Evolutionary conservation across 768 basidiomycete genomes (phyloP).

Genomic region (Termitomyces heimii): DNA sequence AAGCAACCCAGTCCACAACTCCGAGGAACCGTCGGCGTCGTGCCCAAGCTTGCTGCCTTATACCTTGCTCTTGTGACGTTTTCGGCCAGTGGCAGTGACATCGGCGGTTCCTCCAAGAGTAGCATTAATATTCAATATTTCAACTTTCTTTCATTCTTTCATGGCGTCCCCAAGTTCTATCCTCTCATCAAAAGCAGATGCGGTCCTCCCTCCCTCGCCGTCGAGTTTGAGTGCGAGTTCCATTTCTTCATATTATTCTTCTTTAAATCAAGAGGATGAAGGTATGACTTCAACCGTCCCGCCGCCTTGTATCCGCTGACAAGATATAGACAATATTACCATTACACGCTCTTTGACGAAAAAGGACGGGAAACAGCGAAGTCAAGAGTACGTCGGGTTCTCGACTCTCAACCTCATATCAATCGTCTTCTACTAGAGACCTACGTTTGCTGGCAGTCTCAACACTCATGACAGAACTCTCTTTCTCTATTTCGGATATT

Average conservation of each 20-base stretch:
- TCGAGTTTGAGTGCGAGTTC: constrained; percentile 28
- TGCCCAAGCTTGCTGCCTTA: constrained; percentile 34
- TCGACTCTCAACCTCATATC: constrained; percentile 3
- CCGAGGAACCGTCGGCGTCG: constrained; percentile 46
- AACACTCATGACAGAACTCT: constrained; percentile 82
- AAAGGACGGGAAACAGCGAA: constrained; percentile 47
- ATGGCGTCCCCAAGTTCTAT: constrained; percentile 32
- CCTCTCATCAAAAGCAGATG: constrained; percentile 26
- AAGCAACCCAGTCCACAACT: constrained; percentile 17
- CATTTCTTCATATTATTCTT: constrained; percentile 50
- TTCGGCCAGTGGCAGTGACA: constrained; percentile 37
- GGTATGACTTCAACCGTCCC: constrained; percentile 33
- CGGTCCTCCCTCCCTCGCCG: constrained; percentile 31
- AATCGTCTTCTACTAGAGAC: constrained; percentile 40
- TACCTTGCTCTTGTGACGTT: constrained; percentile 32
- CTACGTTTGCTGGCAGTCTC: constrained; percentile 73
- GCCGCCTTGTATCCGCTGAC: constrained; percentile 10
- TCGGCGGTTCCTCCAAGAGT: constrained; percentile 47
- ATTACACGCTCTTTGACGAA: constrained; percentile 48
- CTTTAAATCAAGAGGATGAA: constrained; percentile 56
- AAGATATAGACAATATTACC: constrained; percentile 59
- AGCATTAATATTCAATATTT: constrained; percentile 12
- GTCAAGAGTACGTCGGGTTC: constrained; percentile 56
- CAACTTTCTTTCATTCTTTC: constrained; percentile 17
- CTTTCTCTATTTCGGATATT: constrained; percentile 82